Evolutionary conservation across 2,329 filamentous ascomycete species (phyloP), one percentile per base, ranked within the genome.

Genomic region (Shiraia sp.): DNA sequence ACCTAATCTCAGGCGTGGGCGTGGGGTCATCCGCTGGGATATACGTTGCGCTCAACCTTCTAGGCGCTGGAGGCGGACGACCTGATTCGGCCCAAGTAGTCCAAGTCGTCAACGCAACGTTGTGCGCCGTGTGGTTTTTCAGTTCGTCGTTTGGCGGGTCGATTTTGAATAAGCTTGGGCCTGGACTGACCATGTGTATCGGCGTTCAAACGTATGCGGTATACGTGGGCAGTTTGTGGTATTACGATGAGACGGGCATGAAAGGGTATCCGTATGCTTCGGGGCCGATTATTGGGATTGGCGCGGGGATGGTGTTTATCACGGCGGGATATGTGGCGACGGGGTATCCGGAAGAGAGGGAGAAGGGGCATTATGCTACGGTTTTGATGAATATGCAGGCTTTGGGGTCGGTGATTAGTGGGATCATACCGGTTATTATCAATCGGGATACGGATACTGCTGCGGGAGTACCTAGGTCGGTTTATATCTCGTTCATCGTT

Each of bases 61-160:
- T 64, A 4, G 59, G 61, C 32, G 61, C 60, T 26, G 59, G 61
- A 30, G 61, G 61, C 13, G 61, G 58, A 9, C 55, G 39, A 29
- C 59, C 55, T 8, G 54, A 62, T 31, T 61, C 59, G n/a, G 59
- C 59, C 2, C 61, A 66, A 36, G 58, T 62, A 10, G 58, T 64
- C 10, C 58, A 64, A 39, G 59, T 64, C 27, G 61, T 63, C 14
- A 63, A 64, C 28, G 61, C 62, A 15, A 64, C 62, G 4, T 45
- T 64, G 7, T 66, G 61, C 47, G 57, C 62, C 15, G 62, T 64
- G 22, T 64, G 59, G 59, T 64, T 66, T 49, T 61, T 66, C 42
- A 62, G 55, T 10, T 59, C 61, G 2, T 63, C 57, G 2, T 64
- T 66, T 28, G 59, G 61, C 22, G 61, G 59, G 12, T 62, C 59